Evolutionary conservation across 192 early-diverging fungal species (phyloP), one percentile per base, ranked within the genome.

Genomic region (Backusella mclennaniae): DNA sequence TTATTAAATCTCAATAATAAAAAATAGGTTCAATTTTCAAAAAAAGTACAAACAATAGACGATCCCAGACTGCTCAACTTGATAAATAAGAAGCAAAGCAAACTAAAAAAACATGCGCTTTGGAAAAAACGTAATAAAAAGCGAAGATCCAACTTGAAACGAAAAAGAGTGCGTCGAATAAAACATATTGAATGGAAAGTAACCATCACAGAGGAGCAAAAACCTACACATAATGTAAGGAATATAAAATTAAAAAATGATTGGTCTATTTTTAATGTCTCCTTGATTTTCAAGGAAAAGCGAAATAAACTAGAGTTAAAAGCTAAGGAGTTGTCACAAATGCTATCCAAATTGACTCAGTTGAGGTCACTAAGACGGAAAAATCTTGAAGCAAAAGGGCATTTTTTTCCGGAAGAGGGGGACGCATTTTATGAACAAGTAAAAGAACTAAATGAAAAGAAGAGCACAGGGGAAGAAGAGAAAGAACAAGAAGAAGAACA

Each of bases 361-460:
- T n/a, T 56, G n/a, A 56, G 53, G 19, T 9, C 53, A 23, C 53
- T 56, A 56, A 56, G 53, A 3, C 53, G 53, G n/a, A 56, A 21
- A 56, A n/a, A 21, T 2, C 53, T 56, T 56, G 53, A 56, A 56
- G 53, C 21, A 21, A 56, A 56, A 76, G 81, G 81, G 35, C 81
- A 80, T 35, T 82, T 82, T 52, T 82, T 82, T 56, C 78, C 81
- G 3, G 81, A 79, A 46, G 78, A 82, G 67, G 81, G 77, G 26
- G 35, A 82, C 21, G 74, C 75, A 41, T 82, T 82, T 49, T 82
- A 80, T 42, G 76, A 79, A 29, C 70, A 71, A 11, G 38, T 82
- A 35, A 70, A 75, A 35, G 75, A 79, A 72, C 69, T 75, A 23
- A 71, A 79, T 66, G 75, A 80, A 52, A 79, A 36, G 19, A 70